Evolutionary conservation across 345 rosid species (phyloP).

Genomic region (Rhodamnia rubescens): DNA sequence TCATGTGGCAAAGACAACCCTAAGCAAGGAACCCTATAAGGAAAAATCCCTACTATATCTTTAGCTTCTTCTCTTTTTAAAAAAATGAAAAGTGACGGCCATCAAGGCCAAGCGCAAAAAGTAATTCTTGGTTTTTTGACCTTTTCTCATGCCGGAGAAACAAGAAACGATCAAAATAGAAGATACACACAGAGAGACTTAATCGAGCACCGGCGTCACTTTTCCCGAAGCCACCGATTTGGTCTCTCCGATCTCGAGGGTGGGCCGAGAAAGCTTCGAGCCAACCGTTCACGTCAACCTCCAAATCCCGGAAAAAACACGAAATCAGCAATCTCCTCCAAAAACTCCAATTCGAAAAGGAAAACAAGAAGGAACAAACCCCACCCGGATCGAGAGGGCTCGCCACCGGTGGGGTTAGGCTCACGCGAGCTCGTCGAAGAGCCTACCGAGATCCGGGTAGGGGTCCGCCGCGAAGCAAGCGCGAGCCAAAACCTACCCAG

Average conservation of each 20-base stretch:
- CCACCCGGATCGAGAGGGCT: no score
- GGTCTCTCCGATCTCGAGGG: slow-evolving; percentile 66
- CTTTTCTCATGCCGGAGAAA: not conserved
- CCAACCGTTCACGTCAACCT: slow-evolving; percentile 80
- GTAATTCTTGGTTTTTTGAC: not conserved
- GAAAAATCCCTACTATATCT: not conserved
- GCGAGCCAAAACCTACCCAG: no score
- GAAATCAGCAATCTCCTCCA: not conserved
- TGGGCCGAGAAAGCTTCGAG: slow-evolving; percentile 85
- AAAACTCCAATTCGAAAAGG: not conserved
- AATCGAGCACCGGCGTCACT: slow-evolving; percentile 38
- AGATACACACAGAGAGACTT: slow-evolving; percentile 1
- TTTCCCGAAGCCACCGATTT: slow-evolving; percentile 22
- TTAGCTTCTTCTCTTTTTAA: not conserved
- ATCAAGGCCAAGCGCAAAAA: not conserved
- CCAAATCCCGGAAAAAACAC: not conserved
- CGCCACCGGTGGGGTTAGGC: no score
- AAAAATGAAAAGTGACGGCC: not conserved
- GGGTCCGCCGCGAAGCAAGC: no score
- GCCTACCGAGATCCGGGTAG: no score
- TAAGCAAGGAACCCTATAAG: not conserved
- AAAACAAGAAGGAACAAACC: not conserved
- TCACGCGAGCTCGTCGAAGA: no score
- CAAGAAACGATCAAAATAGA: not conserved
- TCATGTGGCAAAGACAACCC: not conserved